Evolutionary conservation across 345 rosid genomes (phyloP).

Genomic region (Citrus medica): DNA sequence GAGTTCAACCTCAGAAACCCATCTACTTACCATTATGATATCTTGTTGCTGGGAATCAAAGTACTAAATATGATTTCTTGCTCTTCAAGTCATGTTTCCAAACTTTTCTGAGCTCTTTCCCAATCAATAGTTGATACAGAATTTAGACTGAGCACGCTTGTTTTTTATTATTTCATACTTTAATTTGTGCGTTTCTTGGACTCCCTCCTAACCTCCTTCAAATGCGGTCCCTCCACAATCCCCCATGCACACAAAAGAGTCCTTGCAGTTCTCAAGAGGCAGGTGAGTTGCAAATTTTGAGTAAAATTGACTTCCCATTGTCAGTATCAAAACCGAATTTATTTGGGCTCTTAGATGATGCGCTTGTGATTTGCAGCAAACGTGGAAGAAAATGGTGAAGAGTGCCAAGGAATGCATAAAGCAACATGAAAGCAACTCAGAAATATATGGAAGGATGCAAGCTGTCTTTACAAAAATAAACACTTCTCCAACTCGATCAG

Average conservation of each 20-base stretch:
- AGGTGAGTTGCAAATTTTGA: conserved; percentile 32
- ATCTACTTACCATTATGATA: conserved; percentile 79
- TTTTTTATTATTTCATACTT: conserved; percentile 45
- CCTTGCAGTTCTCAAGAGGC: conserved; percentile 74
- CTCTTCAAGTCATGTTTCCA: neutral
- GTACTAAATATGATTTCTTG: conserved; percentile 20
- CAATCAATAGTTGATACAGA: neutral
- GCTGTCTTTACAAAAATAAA: conserved; percentile 73
- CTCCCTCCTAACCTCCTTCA: conserved; percentile 90
- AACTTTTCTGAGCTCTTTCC: neutral
- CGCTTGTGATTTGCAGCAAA: conserved; percentile 35
- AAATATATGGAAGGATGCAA: conserved; percentile 79
- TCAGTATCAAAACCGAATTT: neutral
- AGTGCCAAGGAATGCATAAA: conserved; percentile 70
- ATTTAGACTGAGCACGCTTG: neutral
- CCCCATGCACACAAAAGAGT: conserved; percentile 90
- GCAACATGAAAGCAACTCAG: conserved; percentile 56
- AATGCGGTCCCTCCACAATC: conserved; percentile 93
- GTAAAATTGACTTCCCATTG: neutral
- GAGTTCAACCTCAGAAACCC: conserved; percentile 80
- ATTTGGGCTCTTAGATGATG: conserved; percentile 6
- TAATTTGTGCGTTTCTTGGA: conserved; percentile 80
- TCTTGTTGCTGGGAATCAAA: conserved; percentile 67
- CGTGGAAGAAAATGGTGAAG: conserved; percentile 70
- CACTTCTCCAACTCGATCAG: conserved; percentile 30